Base-by-base conservation (phyloP, 78 protist species). In the Guillardia theta region DNA sequence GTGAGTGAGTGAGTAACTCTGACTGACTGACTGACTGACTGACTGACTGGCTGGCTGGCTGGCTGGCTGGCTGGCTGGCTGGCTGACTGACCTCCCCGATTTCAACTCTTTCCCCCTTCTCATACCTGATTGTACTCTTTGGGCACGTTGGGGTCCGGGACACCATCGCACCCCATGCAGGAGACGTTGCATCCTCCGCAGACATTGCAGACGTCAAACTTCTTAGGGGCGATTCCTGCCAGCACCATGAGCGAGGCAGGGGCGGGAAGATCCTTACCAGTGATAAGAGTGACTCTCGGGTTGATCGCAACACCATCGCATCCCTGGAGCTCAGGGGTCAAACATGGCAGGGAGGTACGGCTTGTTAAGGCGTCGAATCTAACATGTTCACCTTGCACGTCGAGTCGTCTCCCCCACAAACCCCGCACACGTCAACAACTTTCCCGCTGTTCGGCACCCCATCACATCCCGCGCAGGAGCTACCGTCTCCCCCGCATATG, bases 401-500 rank as follows among this genome's bases (percentile, higher is more conserved):
- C 47, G 21, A 2, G 93, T 88, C 48, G 70, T 88, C 64, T 54
- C 93, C 93, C 41, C 93, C 93, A 27, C 93, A 88, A 33, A 88
- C 53, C 30, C 93, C 64, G 64, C 93, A 88, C 64, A 18, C 47
- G 64, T 88, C 93, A 18, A 48, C 4, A 24, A 1, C 15, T 2
- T 6, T 18, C 41, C 93, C 93, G 36, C 76, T 88, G 70, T 88
- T 88, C 6, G 93, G 93, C 6, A 4, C 22, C 76, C 93, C 93
- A 27, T 88, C 93, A 41, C 93, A 88, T 4, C 93, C 93, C 27
- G 93, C 93, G 64, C 93, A 88, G 6, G 44, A n/a, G 0, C 45
- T 2, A 94, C 94, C 94, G 53, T 94, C 78, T 15, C 98, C 97
- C 22, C 95, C 96, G 83, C 98, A 97, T 3, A 94, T 54, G 27